phyloP scores from a whole-genome alignment of 768 basidiomycete species.

The Auricularia sp. region DNA sequence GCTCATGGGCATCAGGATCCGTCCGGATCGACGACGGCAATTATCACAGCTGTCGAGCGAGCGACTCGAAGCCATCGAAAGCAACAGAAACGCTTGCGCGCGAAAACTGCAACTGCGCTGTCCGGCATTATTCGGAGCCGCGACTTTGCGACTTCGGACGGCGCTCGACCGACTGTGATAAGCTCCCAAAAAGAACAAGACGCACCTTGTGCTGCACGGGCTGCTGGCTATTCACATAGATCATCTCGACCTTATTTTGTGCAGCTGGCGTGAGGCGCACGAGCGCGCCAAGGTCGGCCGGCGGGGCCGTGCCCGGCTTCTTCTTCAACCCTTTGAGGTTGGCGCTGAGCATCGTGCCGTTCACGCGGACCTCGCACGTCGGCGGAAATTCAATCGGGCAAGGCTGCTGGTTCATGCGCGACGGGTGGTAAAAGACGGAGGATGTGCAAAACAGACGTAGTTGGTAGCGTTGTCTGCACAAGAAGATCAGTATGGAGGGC shows the following conservation, averaged over 20 bases:
- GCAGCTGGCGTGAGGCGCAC: slow-evolving; percentile 35
- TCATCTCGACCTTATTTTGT: slow-evolving; percentile 71
- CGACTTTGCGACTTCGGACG: no score
- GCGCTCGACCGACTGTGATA: no score
- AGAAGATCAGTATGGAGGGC: no score
- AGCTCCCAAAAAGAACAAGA: background rate
- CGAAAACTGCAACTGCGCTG: no score
- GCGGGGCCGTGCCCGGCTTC: slow-evolving; percentile 89
- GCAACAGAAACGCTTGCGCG: no score
- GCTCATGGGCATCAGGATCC: background rate
- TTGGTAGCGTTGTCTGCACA: slow-evolving; percentile 56
- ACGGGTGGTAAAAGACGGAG: slow-evolving; percentile 55
- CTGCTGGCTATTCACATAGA: slow-evolving; percentile 83
- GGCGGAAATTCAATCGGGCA: slow-evolving; percentile 87
- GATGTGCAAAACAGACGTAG: slow-evolving; percentile 85
- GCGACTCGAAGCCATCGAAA: no score
- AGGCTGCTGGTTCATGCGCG: slow-evolving; percentile 37
- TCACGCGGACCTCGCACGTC: slow-evolving; percentile 85
- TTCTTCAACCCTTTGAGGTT: slow-evolving; percentile 91
- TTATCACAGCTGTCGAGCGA: no score
- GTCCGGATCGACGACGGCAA: no score
- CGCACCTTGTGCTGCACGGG: slow-evolving; percentile 63
- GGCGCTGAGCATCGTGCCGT: slow-evolving; percentile 53
- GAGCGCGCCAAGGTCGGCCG: slow-evolving; percentile 51
- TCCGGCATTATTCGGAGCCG: no score